Percentiles rank a stretch among this genome's conserved stretches.
Evolutionary conservation across 257 asterid species (phyloP).

Genomic region (Penstemon eatonii): DNA sequence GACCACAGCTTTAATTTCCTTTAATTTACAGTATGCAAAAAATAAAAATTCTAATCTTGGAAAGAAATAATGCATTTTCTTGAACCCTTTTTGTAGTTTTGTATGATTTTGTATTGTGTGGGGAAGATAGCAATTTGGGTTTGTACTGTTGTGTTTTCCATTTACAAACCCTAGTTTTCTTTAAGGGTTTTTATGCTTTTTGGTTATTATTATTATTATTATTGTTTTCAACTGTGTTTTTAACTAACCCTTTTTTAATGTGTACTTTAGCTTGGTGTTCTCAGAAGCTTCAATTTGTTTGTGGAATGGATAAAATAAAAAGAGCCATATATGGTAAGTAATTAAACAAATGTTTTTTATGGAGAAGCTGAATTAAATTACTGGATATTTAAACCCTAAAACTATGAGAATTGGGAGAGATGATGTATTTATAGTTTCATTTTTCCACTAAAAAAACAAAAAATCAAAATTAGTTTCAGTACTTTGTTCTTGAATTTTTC

Average conservation of each 20-base stretch:
- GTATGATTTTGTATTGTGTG: conserved; percentile 7
- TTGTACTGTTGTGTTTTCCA: conserved; percentile 5
- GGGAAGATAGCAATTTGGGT: conserved; percentile 1
- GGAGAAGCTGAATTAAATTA: no score
- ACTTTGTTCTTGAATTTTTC: not conserved
- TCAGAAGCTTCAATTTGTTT: conserved; percentile 19
- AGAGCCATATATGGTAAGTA: conserved; percentile 20
- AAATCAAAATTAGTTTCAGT: not conserved
- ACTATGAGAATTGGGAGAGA: not conserved
- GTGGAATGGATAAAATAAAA: not conserved
- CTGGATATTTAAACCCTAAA: conserved; percentile 19
- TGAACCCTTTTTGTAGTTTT: not conserved
- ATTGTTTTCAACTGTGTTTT: not conserved
- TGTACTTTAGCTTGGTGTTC: not conserved
- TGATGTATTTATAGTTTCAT: not conserved
- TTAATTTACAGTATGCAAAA: no score
- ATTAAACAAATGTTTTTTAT: not conserved
- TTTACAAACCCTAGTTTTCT: conserved; percentile 27
- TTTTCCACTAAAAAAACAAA: not conserved
- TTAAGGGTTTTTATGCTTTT: conserved; percentile 17
- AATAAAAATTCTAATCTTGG: no score
- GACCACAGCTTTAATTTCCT: not conserved
- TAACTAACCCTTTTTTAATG: no score
- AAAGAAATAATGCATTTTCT: not conserved
- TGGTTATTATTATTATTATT: not conserved